phyloP scores from a whole-genome alignment of 2,329 filamentous ascomycete genomes.

The Fusarium cyanostomum region DNA sequence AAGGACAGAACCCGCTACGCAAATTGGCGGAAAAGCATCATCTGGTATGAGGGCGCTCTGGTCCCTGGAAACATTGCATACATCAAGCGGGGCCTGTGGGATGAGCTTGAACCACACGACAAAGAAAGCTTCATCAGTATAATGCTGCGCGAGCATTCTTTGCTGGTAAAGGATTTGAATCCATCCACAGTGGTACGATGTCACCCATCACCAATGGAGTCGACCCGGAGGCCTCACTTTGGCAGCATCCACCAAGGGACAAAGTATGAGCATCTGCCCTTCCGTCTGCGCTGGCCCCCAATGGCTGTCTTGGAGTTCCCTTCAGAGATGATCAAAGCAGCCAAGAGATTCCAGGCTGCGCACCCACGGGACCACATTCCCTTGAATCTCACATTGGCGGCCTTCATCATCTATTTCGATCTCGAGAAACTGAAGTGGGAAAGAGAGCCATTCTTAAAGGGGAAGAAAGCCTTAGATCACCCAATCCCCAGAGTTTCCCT shows the following conservation, averaged over 20 bases:
- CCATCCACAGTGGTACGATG: background rate
- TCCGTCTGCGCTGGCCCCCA: background rate
- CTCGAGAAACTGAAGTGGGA: accelerated
- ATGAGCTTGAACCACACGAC: accelerated
- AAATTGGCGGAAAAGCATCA: background rate
- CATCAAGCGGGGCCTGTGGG: background rate
- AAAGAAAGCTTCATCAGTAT: accelerated
- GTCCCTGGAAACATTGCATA: background rate
- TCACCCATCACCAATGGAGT: background rate
- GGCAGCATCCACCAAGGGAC: background rate
- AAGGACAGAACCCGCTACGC: too few species aligned
- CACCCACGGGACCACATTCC: background rate
- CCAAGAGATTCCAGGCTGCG: accelerated
- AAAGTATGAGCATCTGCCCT: background rate
- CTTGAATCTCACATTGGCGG: background rate
- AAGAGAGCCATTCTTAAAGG: background rate
- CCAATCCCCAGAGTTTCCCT: background rate
- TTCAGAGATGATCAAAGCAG: background rate
- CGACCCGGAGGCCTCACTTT: background rate
- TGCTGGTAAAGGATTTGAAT: background rate
- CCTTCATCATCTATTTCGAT: background rate
- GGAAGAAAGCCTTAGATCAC: too few species aligned
- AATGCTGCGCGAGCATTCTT: background rate
- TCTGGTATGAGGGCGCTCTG: background rate
- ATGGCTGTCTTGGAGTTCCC: background rate